phyloP scores from a whole-genome alignment of 306 rosid species.

The Vigna nakashimae region DNA sequence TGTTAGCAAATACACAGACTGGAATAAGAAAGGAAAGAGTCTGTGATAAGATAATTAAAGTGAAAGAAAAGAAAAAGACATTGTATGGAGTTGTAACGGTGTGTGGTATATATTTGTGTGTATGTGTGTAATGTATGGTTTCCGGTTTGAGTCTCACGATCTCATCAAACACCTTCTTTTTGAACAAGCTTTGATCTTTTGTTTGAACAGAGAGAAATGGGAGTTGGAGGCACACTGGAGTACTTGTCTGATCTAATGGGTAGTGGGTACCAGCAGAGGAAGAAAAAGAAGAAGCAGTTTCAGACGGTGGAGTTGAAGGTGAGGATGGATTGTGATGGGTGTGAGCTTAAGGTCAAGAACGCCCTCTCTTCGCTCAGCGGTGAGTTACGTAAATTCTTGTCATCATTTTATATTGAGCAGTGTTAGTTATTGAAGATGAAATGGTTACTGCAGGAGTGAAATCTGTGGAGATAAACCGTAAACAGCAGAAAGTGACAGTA shows the following conservation, averaged over 20 bases:
- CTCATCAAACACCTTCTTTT: constrained; percentile 22
- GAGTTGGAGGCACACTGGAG: constrained; percentile 87
- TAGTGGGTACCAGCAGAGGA: constrained; percentile 58
- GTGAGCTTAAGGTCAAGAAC: constrained; percentile 96
- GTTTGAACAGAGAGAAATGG: constrained; percentile 64
- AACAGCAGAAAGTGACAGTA: constrained; percentile 93
- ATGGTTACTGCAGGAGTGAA: constrained; percentile 71
- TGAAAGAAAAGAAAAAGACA: background rate
- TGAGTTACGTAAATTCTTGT: constrained; percentile 38
- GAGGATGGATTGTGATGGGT: constrained; percentile 99
- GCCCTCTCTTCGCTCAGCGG: constrained; percentile 85
- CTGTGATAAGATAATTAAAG: background rate
- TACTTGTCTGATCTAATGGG: constrained; percentile 86
- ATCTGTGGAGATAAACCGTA: constrained; percentile 91
- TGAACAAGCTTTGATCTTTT: background rate
- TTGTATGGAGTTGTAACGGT: background rate
- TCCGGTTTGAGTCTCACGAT: constrained; percentile 7
- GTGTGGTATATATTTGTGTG: constrained; percentile 12
- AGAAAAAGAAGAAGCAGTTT: constrained; percentile 74
- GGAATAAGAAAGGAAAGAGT: background rate
- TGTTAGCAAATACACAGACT: background rate
- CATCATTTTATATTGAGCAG: background rate
- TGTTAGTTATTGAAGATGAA: constrained; percentile 11
- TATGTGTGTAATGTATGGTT: constrained; percentile 10
- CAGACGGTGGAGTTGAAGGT: constrained; percentile 90